phyloP scores from a whole-genome alignment of 2,329 filamentous ascomycete species.

The Alternaria gansuensis region DNA sequence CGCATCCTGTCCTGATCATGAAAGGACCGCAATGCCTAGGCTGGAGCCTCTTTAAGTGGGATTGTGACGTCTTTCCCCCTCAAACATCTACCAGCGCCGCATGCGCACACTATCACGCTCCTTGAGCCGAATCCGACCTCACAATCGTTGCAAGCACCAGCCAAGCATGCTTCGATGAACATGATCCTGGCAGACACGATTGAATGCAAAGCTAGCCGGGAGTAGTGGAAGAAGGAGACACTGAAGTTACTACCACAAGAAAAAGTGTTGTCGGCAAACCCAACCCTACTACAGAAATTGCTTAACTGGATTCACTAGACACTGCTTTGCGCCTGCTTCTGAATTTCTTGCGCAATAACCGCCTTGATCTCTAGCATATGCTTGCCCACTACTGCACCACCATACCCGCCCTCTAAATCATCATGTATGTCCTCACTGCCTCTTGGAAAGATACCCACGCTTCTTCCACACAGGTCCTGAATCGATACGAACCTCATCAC shows the following conservation, averaged over 20 bases:
- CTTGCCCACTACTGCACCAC: conserved; percentile 21
- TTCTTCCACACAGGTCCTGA: conserved; percentile 28
- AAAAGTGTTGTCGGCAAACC: not conserved
- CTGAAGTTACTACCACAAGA: conserved; percentile 17
- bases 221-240: conserved; percentile 51
- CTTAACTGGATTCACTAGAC: not conserved
- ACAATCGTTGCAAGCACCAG: conserved; percentile 55
- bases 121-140: conserved; percentile 45
- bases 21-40: conserved; percentile 21
- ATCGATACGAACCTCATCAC: conserved; percentile 29
- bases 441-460: conserved; percentile 32
- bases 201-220: conserved; percentile 47
- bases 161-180: conserved; percentile 59
- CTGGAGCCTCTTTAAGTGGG: conserved; percentile 44
- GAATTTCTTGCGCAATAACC: not conserved
- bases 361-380: conserved; percentile 17
- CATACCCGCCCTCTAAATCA: conserved; percentile 32
- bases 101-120: conserved; percentile 39
- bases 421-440: conserved; percentile 32
- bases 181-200: conserved; percentile 54
- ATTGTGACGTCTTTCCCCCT: conserved; percentile 42
- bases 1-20: not conserved
- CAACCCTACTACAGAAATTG: not conserved
- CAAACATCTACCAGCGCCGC: conserved; percentile 35
- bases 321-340: not conserved